A percentile compares a stretch with the other conserved stretches of the same genome.
Evolutionary conservation across 2,329 filamentous ascomycete species (phyloP).

Genomic region (Pyrenochaeta sp.): DNA sequence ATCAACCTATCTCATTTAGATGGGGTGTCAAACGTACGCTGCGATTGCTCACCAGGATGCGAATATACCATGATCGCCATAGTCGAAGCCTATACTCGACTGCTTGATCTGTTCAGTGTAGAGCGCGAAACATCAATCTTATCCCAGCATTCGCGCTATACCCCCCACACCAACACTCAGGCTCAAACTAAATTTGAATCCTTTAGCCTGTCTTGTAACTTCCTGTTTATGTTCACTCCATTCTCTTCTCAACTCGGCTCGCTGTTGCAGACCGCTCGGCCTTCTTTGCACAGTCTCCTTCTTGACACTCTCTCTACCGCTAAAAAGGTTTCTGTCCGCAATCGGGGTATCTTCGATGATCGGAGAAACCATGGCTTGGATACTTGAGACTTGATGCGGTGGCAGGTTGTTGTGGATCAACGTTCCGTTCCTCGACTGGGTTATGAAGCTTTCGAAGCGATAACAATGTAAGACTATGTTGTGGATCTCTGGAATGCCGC

Average conservation of each 20-base stretch:
- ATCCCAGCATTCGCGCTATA: conserved; percentile 32
- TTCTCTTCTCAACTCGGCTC: conserved; percentile 34
- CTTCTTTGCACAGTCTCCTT: conserved; percentile 10
- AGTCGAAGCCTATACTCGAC: too few relatives aligned
- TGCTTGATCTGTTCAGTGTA: background rate
- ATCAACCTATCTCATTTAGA: too few relatives aligned
- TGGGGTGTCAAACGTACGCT: too few relatives aligned
- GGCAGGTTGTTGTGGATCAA: conserved; percentile 39
- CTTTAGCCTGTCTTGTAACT: conserved; percentile 34
- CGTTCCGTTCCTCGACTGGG: conserved; percentile 32
- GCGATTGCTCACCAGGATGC: too few relatives aligned
- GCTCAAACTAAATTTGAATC: conserved; percentile 41
- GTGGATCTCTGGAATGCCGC: conserved; percentile 30
- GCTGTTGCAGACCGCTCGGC: conserved; percentile 28
- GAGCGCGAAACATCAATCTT: background rate
- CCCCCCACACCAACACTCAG: conserved; percentile 38
- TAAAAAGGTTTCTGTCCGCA: conserved; percentile 7
- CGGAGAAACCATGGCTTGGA: conserved; percentile 30
- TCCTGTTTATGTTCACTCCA: conserved; percentile 38
- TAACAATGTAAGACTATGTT: conserved; percentile 39
- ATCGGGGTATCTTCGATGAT: conserved; percentile 29
- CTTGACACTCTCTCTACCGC: conserved; percentile 10
- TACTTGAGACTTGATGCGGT: conserved; percentile 24
- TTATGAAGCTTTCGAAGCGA: conserved; percentile 42
- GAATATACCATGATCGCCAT: too few relatives aligned